These are phyloP conservation scores for Quercus variabilis DNA, from an alignment of 306 rosid species.

Conservation along the genomic window DNA sequence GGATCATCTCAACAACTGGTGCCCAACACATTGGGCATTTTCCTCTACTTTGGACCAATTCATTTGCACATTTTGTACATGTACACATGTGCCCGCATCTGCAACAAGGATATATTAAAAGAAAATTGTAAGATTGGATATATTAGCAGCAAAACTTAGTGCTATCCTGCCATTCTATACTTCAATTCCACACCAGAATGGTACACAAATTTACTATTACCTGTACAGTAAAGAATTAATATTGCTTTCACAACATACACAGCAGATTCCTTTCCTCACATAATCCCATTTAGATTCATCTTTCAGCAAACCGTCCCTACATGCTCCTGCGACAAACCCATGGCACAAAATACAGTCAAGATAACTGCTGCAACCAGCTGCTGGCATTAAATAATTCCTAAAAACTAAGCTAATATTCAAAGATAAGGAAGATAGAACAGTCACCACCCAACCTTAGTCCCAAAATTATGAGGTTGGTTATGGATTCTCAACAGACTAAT, in stretches of 20 bases:
- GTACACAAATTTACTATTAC: conserved; percentile 25
- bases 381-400: neutral
- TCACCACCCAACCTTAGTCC: too few species aligned
- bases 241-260: conserved; percentile 65
- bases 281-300: conserved; percentile 80
- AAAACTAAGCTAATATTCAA: neutral
- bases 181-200: conserved; percentile 4
- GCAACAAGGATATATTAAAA: conserved; percentile 8
- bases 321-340: conserved; percentile 38
- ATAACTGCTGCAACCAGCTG: neutral
- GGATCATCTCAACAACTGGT: conserved; percentile 85
- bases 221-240: conserved; percentile 95
- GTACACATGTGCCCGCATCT: conserved; percentile 99
- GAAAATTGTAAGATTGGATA: neutral
- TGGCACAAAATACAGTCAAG: neutral
- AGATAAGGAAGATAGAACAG: neutral
- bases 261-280: conserved; percentile 90
- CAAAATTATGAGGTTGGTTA: too few species aligned
- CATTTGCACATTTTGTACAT: conserved; percentile 79
- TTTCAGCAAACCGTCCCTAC: conserved; percentile 40
- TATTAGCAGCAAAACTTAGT: neutral
- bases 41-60: conserved; percentile 55
- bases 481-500: too few species aligned
- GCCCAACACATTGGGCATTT: conserved; percentile 98
- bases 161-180: neutral